Percentiles rank a stretch among this genome's conserved stretches.
These are phyloP conservation scores for Neurospora terricola DNA, from an alignment of 495 filamentous ascomycete species.

Conservation along the genomic window DNA sequence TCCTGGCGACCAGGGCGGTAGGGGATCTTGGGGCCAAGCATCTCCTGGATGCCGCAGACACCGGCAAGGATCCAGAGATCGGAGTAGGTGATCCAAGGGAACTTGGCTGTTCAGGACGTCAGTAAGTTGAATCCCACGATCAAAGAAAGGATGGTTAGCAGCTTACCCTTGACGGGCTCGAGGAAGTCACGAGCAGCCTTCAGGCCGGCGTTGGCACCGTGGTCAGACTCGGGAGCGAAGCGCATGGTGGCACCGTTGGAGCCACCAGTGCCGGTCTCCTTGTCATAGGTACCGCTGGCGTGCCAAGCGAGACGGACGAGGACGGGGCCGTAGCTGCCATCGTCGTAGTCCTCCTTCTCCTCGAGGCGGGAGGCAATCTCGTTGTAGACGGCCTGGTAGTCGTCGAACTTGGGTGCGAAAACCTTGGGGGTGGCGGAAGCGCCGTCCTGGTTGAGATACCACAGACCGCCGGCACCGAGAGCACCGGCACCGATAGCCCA, in stretches of 20 bases:
- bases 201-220: conserved; percentile 91
- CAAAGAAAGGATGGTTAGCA: not conserved
- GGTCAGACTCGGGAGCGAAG: conserved; percentile 82
- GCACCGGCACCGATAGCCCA: conserved; percentile 44
- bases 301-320: conserved; percentile 82
- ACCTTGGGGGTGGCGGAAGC: conserved; percentile 38
- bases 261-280: conserved; percentile 80
- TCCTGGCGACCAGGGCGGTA: conserved; percentile 86
- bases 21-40: conserved; percentile 79
- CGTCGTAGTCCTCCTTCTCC: conserved; percentile 91
- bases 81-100: conserved; percentile 93
- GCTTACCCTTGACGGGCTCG: conserved; percentile 72
- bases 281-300: conserved; percentile 80
- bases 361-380: conserved; percentile 69
- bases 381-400: conserved; percentile 96
- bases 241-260: conserved; percentile 98
- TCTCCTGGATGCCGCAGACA: conserved; percentile 84
- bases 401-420: conserved; percentile 67
- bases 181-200: conserved; percentile 84
- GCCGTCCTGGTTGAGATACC: conserved; percentile 44
- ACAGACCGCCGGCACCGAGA: conserved; percentile 54
- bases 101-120: conserved; percentile 47
- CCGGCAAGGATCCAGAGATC: conserved; percentile 93
- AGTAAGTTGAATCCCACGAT: conserved; percentile 11
- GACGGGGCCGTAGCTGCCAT: conserved; percentile 91